Evolutionary conservation across 495 filamentous ascomycete genomes (phyloP).

Genomic region (Acidiella bohemica): DNA sequence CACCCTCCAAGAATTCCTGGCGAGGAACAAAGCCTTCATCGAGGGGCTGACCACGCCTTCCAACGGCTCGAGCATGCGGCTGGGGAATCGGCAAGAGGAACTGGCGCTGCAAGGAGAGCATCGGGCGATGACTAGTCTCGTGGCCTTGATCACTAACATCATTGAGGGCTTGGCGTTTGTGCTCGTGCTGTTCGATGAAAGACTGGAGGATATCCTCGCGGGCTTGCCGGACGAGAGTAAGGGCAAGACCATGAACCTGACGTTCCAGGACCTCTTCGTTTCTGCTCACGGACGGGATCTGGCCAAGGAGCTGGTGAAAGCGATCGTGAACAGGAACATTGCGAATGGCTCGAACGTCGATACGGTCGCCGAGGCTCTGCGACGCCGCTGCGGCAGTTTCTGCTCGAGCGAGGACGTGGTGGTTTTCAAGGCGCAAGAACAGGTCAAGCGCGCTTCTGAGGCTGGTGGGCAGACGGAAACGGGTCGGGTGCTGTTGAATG

Average conservation of each 20-base stretch:
- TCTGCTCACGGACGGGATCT: conserved; percentile 66
- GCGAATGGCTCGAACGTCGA: conserved; percentile 91
- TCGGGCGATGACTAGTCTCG: conserved; percentile 73
- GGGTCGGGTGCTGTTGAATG: conserved; percentile 70
- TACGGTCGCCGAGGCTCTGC: conserved; percentile 83
- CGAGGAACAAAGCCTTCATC: conserved; percentile 74
- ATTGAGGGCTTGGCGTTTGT: conserved; percentile 95
- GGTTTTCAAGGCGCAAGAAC: conserved; percentile 95
- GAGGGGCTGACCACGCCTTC: conserved; percentile 82
- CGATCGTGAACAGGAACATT: conserved; percentile 95
- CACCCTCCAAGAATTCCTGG: conserved; percentile 64
- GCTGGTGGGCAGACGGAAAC: conserved; percentile 56
- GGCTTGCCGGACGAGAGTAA: conserved; percentile 56
- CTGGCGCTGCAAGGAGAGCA: conserved; percentile 84
- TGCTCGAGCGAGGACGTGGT: conserved; percentile 94
- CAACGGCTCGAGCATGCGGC: conserved; percentile 52
- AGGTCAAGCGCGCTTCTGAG: conserved; percentile 74
- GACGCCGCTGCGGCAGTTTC: conserved; percentile 85
- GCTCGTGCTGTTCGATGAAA: conserved; percentile 81
- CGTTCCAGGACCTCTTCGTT: conserved; percentile 76
- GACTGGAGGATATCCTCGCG: conserved; percentile 74
- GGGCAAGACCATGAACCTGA: conserved; percentile 57
- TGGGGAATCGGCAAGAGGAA: conserved; percentile 71
- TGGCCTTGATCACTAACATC: conserved; percentile 66
- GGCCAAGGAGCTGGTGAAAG: conserved; percentile 93